Conservation (phyloP, 2,329 filamentous ascomycete species). For the Phialophora expanda region DNA sequence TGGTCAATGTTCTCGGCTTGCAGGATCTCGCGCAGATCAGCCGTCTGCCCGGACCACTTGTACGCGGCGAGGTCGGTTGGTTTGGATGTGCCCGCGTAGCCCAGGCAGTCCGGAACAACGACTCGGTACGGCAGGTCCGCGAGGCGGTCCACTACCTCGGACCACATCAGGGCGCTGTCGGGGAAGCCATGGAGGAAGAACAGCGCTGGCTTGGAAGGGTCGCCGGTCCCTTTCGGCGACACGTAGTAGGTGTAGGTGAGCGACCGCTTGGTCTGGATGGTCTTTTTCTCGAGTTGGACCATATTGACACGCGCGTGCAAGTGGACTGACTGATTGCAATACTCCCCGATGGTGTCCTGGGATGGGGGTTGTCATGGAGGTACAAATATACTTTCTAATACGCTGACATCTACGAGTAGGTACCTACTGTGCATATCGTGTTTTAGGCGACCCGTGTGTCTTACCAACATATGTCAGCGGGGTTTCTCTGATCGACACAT, state of each 20-base stretch:
- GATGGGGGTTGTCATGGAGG: too few relatives aligned
- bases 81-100: conserved; percentile 50
- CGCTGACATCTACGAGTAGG: not conserved
- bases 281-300: conserved; percentile 26
- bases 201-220: conserved; percentile 43
- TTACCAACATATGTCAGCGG: not conserved
- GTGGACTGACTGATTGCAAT: not conserved
- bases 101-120: conserved; percentile 49
- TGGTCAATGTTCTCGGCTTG: conserved; percentile 46
- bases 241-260: conserved; percentile 52
- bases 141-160: conserved; percentile 49
- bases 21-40: conserved; percentile 51
- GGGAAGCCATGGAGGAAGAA: conserved; percentile 59
- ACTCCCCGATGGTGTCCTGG: too few relatives aligned
- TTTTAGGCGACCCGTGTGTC: not conserved
- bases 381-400: not conserved
- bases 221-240: conserved; percentile 33
- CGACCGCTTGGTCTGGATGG: conserved; percentile 25
- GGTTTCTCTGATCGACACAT: not conserved
- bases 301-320: not conserved
- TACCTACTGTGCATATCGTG: not conserved
- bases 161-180: conserved; percentile 54
- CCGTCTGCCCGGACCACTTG: conserved; percentile 45
- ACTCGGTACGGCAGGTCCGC: conserved; percentile 50
- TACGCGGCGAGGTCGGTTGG: conserved; percentile 49